A percentile compares a stretch with the other conserved stretches of the same genome.
Evolutionary conservation across 2,329 filamentous ascomycete genomes (phyloP).

Genomic region (Rhynchosporium graminicola): DNA sequence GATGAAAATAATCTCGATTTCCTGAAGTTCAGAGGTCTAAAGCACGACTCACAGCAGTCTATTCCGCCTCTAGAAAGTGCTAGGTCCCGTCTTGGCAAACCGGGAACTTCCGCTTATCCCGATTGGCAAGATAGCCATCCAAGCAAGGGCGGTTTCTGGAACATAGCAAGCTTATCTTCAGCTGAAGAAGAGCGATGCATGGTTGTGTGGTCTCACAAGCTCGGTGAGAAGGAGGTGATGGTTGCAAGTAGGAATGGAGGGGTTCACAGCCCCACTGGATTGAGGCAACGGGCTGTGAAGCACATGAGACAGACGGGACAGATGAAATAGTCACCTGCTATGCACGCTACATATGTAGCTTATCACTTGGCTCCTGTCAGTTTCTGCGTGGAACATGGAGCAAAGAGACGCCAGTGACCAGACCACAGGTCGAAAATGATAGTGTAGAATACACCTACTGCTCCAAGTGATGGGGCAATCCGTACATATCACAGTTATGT

Average conservation of each 20-base stretch:
- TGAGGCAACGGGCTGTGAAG: background rate
- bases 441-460: no score
- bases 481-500: no score
- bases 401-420: no score
- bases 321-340: background rate
- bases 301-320: background rate
- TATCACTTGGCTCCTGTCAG: slow-evolving; percentile 10
- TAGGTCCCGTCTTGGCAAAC: slow-evolving; percentile 1
- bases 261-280: slow-evolving; percentile 1
- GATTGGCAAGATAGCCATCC: background rate
- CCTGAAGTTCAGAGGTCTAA: background rate
- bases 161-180: background rate
- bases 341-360: background rate
- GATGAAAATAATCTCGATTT: no score
- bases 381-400: background rate
- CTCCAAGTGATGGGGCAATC: no score
- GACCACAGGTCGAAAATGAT: no score
- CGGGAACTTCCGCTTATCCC: slow-evolving; percentile 4
- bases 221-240: background rate
- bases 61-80: background rate
- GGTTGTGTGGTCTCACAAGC: background rate
- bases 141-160: background rate
- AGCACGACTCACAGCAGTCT: background rate
- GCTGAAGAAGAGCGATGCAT: background rate
- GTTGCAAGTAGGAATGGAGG: slow-evolving; percentile 2